phyloP scores from a whole-genome alignment of 2,329 filamentous ascomycete genomes.

The Simplicillium sp. region DNA sequence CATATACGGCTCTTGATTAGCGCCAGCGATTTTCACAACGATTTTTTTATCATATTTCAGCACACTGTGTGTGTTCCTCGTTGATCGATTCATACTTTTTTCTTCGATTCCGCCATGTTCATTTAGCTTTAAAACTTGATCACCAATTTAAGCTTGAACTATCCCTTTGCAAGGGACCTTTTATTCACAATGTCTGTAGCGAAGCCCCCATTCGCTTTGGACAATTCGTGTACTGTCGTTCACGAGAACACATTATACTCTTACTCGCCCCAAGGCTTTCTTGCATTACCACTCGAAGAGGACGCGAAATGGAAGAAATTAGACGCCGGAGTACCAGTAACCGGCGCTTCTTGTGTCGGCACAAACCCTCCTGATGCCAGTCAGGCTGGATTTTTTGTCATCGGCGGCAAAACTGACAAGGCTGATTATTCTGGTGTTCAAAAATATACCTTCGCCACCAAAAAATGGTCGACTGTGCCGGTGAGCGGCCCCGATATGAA shows the following conservation, averaged over 20 bases:
- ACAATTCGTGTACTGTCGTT: constrained; percentile 73
- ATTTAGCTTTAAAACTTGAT: constrained; percentile 2
- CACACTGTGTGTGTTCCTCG: background rate
- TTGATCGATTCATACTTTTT: background rate
- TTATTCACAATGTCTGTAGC: constrained; percentile 56
- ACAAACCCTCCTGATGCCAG: constrained; percentile 49
- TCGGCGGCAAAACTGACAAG: constrained; percentile 58
- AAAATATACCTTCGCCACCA: constrained; percentile 46
- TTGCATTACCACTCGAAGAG: constrained; percentile 58
- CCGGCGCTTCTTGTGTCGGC: constrained; percentile 68
- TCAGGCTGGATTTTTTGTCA: constrained; percentile 62
- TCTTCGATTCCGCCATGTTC: constrained; percentile 28
- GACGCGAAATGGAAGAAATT: constrained; percentile 65
- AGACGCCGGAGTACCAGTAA: constrained; percentile 57
- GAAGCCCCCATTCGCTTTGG: constrained; percentile 57
- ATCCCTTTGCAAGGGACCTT: constrained; percentile 2
- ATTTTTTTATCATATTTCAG: background rate
- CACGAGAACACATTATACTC: constrained; percentile 77
- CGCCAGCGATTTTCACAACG: too few species aligned
- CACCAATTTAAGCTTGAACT: background rate
- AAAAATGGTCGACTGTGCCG: constrained; percentile 40
- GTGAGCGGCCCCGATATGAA: constrained; percentile 44
- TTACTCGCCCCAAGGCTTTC: constrained; percentile 66
- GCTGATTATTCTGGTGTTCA: constrained; percentile 66
- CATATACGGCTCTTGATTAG: too few species aligned